Conservation (phyloP, 169 alveolate genomes). For the Plasmodium gallinaceum region DNA sequence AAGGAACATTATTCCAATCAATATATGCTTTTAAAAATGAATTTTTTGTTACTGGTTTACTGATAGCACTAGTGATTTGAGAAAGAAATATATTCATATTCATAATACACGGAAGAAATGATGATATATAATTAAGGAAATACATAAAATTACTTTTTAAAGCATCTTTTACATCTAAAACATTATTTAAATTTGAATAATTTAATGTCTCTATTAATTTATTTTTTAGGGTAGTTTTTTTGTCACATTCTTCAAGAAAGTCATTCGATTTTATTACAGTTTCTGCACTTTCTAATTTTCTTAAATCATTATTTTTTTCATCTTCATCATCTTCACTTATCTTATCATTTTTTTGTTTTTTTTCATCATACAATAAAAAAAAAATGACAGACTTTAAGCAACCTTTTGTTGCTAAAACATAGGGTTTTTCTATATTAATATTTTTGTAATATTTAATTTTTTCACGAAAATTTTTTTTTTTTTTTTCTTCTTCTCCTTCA, state of each 20-base stretch:
- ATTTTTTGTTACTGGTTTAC: constrained; percentile 63
- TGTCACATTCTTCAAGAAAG: not conserved
- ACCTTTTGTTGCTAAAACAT: constrained; percentile 75
- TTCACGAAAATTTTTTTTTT: constrained; percentile 27
- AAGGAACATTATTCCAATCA: constrained; percentile 72
- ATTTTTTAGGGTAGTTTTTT: constrained; percentile 5
- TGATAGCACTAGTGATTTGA: constrained; percentile 65
- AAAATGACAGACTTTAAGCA: constrained; percentile 64
- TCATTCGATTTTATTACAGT: constrained; percentile 2
- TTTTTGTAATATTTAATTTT: constrained; percentile 46
- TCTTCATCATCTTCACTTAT: not conserved
- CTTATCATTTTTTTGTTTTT: constrained; percentile 8
- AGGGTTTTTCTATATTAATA: constrained; percentile 56
- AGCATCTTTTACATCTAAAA: constrained; percentile 36
- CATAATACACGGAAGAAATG: constrained; percentile 55
- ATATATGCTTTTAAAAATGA: constrained; percentile 72
- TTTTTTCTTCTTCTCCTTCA: constrained; percentile 6
- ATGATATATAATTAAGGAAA: constrained; percentile 25
- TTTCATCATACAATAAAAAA: constrained; percentile 40
- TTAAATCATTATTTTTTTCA: not conserved
- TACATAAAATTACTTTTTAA: constrained; percentile 28
- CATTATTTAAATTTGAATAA: constrained; percentile 60
- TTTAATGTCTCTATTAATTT: constrained; percentile 9
- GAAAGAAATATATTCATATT: constrained; percentile 60
- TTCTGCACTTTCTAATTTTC: not conserved